Conservation (phyloP, 768 basidiomycete genomes). For the Pleurotus sapidus region DNA sequence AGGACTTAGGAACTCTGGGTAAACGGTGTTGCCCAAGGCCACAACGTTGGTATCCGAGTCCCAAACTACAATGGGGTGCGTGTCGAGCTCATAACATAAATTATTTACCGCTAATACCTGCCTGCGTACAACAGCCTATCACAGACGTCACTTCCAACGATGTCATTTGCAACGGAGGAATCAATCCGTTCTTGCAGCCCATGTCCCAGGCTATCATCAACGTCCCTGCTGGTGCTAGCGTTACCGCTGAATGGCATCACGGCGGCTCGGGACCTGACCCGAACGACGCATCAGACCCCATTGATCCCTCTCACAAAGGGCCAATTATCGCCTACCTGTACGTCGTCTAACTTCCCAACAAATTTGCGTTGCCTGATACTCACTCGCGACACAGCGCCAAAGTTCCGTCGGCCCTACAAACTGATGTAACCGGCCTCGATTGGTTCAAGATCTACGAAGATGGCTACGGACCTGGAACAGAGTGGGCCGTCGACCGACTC, state of each 20-base stretch:
- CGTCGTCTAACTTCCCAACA: constrained; percentile 16
- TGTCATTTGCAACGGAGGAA: constrained; percentile 58
- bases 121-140: constrained; percentile 38
- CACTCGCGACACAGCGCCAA: constrained; percentile 32
- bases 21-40: constrained; percentile 47
- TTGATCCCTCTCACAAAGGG: constrained; percentile 51
- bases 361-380: not conserved
- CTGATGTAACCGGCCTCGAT: constrained; percentile 33
- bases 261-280: constrained; percentile 39
- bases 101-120: not conserved
- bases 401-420: constrained; percentile 19
- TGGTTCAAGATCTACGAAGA: constrained; percentile 48
- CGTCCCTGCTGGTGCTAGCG: constrained; percentile 48
- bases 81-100: not conserved
- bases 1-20: constrained; percentile 40
- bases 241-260: constrained; percentile 54
- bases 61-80: constrained; percentile 43
- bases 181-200: constrained; percentile 50
- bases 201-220: constrained; percentile 41
- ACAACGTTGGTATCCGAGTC: constrained; percentile 36
- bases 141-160: constrained; percentile 54
- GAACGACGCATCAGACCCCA: constrained; percentile 42
- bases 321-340: constrained; percentile 52
- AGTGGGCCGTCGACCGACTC: constrained; percentile 38
- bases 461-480: constrained; percentile 21